These are phyloP conservation scores for Cymbidium sinense DNA, from an alignment of 106 monocot species.

Conservation along the genomic window DNA sequence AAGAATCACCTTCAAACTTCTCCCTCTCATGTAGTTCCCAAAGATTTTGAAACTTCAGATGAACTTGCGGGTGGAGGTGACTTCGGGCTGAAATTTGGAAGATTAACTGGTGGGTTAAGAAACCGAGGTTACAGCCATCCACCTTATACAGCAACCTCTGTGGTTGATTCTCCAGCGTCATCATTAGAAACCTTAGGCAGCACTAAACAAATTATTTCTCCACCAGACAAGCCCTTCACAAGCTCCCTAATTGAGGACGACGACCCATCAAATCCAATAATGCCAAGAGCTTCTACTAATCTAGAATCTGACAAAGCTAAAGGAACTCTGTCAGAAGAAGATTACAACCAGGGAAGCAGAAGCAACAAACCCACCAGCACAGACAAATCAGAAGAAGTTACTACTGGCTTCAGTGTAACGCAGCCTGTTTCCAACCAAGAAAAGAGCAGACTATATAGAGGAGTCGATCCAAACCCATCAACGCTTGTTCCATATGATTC, in stretches of 20 bases:
- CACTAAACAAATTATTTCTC: constrained; percentile 10
- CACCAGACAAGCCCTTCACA: constrained; percentile 7
- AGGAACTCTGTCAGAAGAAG: not conserved
- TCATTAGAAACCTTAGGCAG: constrained; percentile 10
- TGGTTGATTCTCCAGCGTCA: constrained; percentile 8
- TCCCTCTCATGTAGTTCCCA: not conserved
- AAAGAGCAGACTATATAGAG: not conserved
- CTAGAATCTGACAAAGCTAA: constrained; percentile 1
- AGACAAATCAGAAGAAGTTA: constrained; percentile 6
- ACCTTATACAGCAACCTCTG: constrained; percentile 23
- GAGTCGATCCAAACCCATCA: not conserved
- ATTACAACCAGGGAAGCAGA: not conserved
- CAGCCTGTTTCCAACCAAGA: not conserved
- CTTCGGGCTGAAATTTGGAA: constrained; percentile 35
- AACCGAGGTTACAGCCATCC: constrained; percentile 29
- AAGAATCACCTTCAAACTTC: not conserved
- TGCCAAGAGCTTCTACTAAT: not conserved
- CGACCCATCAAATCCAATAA: constrained; percentile 10
- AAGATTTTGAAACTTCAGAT: constrained; percentile 12
- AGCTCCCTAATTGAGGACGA: constrained; percentile 3
- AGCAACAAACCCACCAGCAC: not conserved
- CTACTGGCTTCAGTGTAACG: not conserved
- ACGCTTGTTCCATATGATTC: not conserved
- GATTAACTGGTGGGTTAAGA: constrained; percentile 57
- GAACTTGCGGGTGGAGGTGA: constrained; percentile 11